Evolutionary conservation across 805 yeast genomes (phyloP).

Genomic region (Candida incommunis): DNA sequence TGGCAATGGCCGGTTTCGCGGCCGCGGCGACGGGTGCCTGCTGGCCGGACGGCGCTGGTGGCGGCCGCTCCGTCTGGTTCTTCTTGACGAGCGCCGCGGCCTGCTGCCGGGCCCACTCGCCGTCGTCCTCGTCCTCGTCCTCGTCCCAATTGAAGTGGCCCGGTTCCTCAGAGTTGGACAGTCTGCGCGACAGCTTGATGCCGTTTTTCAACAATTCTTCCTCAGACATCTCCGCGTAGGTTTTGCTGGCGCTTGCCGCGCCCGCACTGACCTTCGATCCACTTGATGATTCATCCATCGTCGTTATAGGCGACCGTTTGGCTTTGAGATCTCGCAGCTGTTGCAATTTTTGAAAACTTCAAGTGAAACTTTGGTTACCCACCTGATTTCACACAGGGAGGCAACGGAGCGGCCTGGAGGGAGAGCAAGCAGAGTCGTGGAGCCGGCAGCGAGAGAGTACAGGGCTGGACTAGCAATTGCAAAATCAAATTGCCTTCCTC

Average conservation of each 20-base stretch:
- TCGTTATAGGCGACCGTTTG: no score
- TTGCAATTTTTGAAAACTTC: no score
- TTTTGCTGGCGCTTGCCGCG: background rate
- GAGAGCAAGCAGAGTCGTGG: no score
- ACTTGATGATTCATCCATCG: no score
- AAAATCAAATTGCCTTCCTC: no score
- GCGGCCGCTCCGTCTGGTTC: background rate
- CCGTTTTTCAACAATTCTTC: background rate
- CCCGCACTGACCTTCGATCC: no score
- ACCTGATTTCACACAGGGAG: no score
- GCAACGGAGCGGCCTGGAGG: no score
- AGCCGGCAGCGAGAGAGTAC: no score
- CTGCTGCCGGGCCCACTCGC: background rate
- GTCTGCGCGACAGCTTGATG: background rate
- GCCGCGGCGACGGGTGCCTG: background rate
- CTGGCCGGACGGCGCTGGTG: background rate
- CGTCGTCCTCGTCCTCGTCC: background rate
- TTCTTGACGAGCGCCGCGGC: background rate
- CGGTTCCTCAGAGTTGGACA: background rate
- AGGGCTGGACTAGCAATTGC: no score
- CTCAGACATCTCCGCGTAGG: conserved; percentile 1
- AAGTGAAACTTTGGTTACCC: no score
- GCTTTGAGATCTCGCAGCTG: no score
- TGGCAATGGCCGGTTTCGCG: background rate
- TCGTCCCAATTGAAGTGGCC: conserved; percentile 2